Percentiles rank a stretch among this genome's conserved stretches.
These are phyloP conservation scores for Pichia rugopelliculosa DNA, from an alignment of 805 yeast genomes.

Conservation along the genomic window DNA sequence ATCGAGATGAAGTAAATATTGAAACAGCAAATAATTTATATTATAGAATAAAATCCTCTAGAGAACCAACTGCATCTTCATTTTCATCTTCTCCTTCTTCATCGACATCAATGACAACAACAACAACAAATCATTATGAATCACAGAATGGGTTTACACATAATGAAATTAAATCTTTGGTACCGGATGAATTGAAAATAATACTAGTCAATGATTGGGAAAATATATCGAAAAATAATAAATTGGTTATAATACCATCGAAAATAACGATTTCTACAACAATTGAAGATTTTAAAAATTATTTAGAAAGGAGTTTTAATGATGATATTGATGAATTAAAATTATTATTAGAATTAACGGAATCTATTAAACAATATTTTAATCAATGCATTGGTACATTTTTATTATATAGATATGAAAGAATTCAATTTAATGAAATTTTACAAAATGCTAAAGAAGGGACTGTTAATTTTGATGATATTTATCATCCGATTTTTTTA, in stretches of 20 bases:
- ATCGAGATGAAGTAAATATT: not conserved
- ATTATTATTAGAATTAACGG: slow-evolving; percentile 57
- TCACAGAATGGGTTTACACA: slow-evolving; percentile 9
- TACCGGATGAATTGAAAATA: slow-evolving; percentile 63
- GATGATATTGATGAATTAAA: slow-evolving; percentile 34
- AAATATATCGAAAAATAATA: slow-evolving; percentile 70
- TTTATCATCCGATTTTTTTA: slow-evolving; percentile 80
- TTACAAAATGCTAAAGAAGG: slow-evolving; percentile 22
- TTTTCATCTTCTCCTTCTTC: not conserved
- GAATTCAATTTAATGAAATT: slow-evolving; percentile 60
- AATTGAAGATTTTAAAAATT: slow-evolving; percentile 39
- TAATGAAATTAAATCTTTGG: slow-evolving; percentile 44
- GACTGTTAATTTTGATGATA: slow-evolving; percentile 25
- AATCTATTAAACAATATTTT: slow-evolving; percentile 68
- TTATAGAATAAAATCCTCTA: not conserved
- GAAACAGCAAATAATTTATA: not conserved
- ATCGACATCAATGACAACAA: not conserved
- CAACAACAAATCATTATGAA: slow-evolving; percentile 4
- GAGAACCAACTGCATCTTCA: not conserved
- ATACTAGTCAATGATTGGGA: slow-evolving; percentile 92
- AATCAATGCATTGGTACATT: slow-evolving; percentile 63
- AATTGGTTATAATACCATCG: slow-evolving; percentile 59
- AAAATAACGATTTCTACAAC: slow-evolving; percentile 45
- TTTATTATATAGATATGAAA: slow-evolving; percentile 67
- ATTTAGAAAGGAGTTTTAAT: slow-evolving; percentile 31